Conservation (phyloP, 805 yeast genomes). For the Sugiyamaella floridensis region DNA sequence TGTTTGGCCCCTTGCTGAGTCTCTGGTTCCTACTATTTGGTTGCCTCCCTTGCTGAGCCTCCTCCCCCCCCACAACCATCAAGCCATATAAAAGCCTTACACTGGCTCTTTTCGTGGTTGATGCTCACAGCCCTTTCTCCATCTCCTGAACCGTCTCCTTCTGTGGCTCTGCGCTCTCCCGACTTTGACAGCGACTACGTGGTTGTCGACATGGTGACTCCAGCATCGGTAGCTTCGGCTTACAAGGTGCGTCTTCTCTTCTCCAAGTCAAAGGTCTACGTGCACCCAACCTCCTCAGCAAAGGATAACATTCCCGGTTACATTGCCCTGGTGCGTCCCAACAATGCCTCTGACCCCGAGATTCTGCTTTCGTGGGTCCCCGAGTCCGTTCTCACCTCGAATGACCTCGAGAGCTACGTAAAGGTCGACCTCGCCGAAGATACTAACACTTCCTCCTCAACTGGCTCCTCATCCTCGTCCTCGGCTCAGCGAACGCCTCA, state of each 20-base stretch:
- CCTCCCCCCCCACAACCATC: no score
- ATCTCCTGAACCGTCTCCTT: neutral
- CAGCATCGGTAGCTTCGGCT: neutral
- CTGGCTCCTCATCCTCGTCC: slow-evolving; percentile 6
- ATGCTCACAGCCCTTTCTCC: neutral
- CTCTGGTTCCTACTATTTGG: no score
- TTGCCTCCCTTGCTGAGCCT: no score
- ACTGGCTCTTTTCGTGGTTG: neutral
- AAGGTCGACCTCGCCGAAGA: slow-evolving; percentile 42
- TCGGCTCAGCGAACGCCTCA: neutral
- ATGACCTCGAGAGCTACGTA: slow-evolving; percentile 42
- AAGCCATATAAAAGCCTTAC: neutral
- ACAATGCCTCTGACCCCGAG: slow-evolving; percentile 40
- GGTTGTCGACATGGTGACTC: neutral
- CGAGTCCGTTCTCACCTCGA: slow-evolving; percentile 35
- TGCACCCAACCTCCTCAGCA: slow-evolving; percentile 72
- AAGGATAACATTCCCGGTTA: slow-evolving; percentile 78
- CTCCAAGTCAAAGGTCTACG: slow-evolving; percentile 47
- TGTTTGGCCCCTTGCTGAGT: no score
- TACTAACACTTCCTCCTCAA: slow-evolving; percentile 7
- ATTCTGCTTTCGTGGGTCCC: slow-evolving; percentile 65
- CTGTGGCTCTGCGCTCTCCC: neutral
- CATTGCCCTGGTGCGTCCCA: slow-evolving; percentile 55
- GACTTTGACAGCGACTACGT: slow-evolving; percentile 1
- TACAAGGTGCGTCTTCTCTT: slow-evolving; percentile 30